These are phyloP conservation scores for Buddleja alternifolia DNA, from an alignment of 257 asterid genomes.

Conservation along the genomic window DNA sequence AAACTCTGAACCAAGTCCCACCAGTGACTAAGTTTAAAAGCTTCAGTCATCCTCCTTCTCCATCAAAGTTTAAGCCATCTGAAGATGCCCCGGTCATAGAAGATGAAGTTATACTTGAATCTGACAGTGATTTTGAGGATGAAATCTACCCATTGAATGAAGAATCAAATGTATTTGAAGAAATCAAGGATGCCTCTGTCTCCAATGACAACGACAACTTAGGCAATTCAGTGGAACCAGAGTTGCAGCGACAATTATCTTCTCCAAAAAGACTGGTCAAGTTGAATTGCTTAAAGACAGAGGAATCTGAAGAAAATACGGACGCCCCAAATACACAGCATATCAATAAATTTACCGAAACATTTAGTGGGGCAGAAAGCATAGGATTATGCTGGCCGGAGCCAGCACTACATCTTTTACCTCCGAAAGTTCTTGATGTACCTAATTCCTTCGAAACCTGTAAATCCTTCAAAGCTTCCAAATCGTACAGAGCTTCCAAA, in stretches of 20 bases:
- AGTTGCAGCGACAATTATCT: constrained; percentile 51
- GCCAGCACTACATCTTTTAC: constrained; percentile 64
- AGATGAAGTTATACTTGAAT: constrained; percentile 62
- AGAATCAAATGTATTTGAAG: constrained; percentile 47
- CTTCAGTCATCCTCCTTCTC: constrained; percentile 89
- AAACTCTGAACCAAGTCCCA: constrained; percentile 66
- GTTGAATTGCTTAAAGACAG: constrained; percentile 54
- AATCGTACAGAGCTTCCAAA: constrained; percentile 53
- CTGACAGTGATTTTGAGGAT: constrained; percentile 80
- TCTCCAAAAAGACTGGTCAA: constrained; percentile 57
- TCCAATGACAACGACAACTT: constrained; percentile 29
- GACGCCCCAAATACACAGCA: constrained; percentile 37
- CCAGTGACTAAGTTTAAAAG: constrained; percentile 65
- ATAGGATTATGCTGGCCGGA: constrained; percentile 97
- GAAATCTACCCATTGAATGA: constrained; percentile 70
- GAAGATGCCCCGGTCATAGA: constrained; percentile 74
- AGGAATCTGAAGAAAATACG: constrained; percentile 42
- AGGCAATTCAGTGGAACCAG: constrained; percentile 32
- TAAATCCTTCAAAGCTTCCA: constrained; percentile 47
- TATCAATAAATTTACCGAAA: constrained; percentile 49
- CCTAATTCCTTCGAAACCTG: constrained; percentile 64
- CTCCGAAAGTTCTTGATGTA: constrained; percentile 57
- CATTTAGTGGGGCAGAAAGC: constrained; percentile 68
- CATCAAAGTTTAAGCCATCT: constrained; percentile 79
- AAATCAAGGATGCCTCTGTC: constrained; percentile 39